Percentiles rank a stretch among this genome's conserved stretches.
These are phyloP conservation scores for Cyberlindnera mycetangii DNA, from an alignment of 805 yeast species.

Conservation along the genomic window DNA sequence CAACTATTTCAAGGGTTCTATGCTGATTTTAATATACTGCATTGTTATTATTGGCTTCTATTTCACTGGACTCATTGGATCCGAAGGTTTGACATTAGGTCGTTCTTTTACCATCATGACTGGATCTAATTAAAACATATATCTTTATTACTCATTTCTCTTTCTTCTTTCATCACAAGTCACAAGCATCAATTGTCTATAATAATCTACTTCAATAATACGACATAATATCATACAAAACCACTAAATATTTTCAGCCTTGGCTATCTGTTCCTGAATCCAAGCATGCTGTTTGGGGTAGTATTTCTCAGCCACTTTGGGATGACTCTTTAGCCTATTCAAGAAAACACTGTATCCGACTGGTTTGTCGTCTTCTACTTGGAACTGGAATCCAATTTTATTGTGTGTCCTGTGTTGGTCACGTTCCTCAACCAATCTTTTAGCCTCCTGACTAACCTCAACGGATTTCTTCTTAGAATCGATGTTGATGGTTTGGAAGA, in stretches of 20 bases:
- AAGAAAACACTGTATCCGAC: constrained; percentile 46
- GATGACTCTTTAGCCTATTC: constrained; percentile 47
- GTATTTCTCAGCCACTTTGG: constrained; percentile 45
- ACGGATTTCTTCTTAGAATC: constrained; percentile 23
- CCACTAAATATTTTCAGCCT: constrained; percentile 5
- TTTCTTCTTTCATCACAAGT: not conserved
- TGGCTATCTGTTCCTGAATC: constrained; percentile 25
- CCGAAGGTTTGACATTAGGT: constrained; percentile 3
- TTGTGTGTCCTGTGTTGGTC: constrained; percentile 20
- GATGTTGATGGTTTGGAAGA: constrained; percentile 45
- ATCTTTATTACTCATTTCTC: not conserved
- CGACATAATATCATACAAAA: not conserved
- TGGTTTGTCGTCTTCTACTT: constrained; percentile 32
- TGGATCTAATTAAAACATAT: not conserved
- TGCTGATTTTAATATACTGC: constrained; percentile 72
- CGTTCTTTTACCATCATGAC: constrained; percentile 9
- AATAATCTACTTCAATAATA: too few species aligned
- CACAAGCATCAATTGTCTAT: not conserved
- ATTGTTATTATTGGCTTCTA: constrained; percentile 81
- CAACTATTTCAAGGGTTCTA: constrained; percentile 93
- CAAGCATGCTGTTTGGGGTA: constrained; percentile 40
- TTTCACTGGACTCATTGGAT: constrained; percentile 37
- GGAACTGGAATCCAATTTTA: constrained; percentile 29
- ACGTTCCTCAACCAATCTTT: constrained; percentile 17
- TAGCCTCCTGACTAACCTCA: constrained; percentile 17